Evolutionary conservation across 192 early-diverging fungal genomes (phyloP), one percentile per base, ranked within the genome.

Genomic region (Allomyces macrogynus): DNA sequence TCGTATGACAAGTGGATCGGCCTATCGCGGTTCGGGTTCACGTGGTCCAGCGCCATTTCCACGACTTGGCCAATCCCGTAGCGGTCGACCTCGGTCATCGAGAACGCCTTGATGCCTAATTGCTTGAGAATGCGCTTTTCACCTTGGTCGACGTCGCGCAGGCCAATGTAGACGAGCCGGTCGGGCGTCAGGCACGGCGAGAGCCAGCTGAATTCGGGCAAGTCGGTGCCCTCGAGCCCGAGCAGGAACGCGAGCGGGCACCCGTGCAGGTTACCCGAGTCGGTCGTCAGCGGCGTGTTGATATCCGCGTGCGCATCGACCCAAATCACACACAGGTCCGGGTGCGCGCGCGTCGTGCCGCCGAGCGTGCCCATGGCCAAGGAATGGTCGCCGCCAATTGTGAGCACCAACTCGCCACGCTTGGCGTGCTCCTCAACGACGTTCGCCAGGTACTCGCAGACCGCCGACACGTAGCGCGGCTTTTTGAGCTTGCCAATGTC

Each of bases 81-180:
- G 69, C 84, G 83, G 77, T 97, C 94, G 10, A 97, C 89, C 61
- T 97, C 89, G 72, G 90, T 88, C 94, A 97, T 97, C 42, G 86
- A 87, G 73, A 89, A 97, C 22, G 92, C 92, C 76, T 88, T 87
- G 80, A 97, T 95, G 61, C 81, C 81, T 64, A 89, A 73, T 60
- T 89, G 80, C 23, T 81, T 76, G 64, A 97, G 70, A 62, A 97
- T 80, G 65, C 80, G 76, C 78, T 93, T 95, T 71, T 97, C 94
- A 10, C 79, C 81, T 2, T 77, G 75, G 74, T 97, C 94, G 60
- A 97, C 81, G 75, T 97, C 94, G 69, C 94, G 86, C 64, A 97
- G 79, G 60, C 92, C 94, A 81, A 97, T 93, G 78, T 95, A 97
- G 43, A 92, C 91, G 61, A 97, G 76, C 44, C 86, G 83, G 64